Base-by-base conservation (phyloP, 2,329 filamentous ascomycete genomes). In the Apiospora rasikravindrae region DNA sequence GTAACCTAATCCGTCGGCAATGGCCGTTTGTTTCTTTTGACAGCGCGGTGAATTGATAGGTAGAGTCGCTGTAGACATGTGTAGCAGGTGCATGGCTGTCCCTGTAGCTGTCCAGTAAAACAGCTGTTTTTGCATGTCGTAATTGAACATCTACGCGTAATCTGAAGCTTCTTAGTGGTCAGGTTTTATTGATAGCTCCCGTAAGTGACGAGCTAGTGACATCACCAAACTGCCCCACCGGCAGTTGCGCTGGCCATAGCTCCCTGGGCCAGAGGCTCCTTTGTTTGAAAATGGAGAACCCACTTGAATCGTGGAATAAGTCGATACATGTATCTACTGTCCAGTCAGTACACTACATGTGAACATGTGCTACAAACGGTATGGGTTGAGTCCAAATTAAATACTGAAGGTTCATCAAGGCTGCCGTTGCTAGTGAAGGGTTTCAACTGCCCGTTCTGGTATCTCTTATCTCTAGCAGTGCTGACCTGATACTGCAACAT, bases 121-220 rank as follows among this genome's bases (percentile, higher is more conserved):
- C 51, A 22, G 26, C 26, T 33, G 51, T 57, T 33, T 57, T 57
- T 53, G 51, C 24, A 57, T 72, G 74, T 73, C 74, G 75, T 76
- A 76, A 74, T 75, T 29, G 67, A 49, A 53, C 33, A 40, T 71
- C 67, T 51, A 73, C 67, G 74, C 75, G 71, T 80, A 80, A 80
- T 80, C 75, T 74, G 26, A 71, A 73, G 73, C 76, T 75, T 71
- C 68, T 77, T 72, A 79, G 40, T 80, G 78, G 78, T 45, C 69
- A 71, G 67, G 40, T 49, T 14, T 64, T 22, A 64, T 22, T 13
- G 29, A 64, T 64, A 64, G 57, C 57, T 64, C 57, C 57, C 57
- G 29, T 4, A 64, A 64, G 57, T 71, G 57, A 71, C 42, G 16
- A 26, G 26, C 71, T 71, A 33, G 75, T 78, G 77, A 80, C 77